phyloP scores from a whole-genome alignment of 192 early-diverging fungal genomes.

The Mortierella claussenii region DNA sequence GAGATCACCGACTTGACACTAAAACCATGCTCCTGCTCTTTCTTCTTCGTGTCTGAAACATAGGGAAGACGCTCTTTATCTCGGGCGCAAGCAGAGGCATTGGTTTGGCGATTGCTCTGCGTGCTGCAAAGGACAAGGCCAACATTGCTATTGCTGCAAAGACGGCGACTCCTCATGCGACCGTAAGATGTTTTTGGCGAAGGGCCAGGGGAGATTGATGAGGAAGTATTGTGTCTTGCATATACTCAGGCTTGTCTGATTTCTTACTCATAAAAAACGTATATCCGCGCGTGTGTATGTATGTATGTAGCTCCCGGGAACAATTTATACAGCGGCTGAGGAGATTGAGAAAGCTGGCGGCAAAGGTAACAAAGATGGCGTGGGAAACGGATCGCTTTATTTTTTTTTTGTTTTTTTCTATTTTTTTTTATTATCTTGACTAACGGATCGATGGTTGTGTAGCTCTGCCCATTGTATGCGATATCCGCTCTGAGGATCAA shows the following conservation, averaged over 20 bases:
- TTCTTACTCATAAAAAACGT: no score
- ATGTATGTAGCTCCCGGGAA: slow-evolving; percentile 88
- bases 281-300: no score
- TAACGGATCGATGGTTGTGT: no score
- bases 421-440: no score
- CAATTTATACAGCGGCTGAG: slow-evolving; percentile 81
- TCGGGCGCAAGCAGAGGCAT: slow-evolving; percentile 69
- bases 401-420: background rate
- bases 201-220: no score
- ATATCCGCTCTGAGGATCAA: slow-evolving; percentile 84
- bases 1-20: background rate
- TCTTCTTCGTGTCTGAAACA: no score
- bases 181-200: slow-evolving; percentile 36
- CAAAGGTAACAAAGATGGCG: slow-evolving; percentile 42
- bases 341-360: slow-evolving; percentile 80
- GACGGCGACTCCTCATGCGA: slow-evolving; percentile 74
- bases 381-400: background rate
- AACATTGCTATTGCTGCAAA: slow-evolving; percentile 82
- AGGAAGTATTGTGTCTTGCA: no score
- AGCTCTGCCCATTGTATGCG: slow-evolving; percentile 83
- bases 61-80: slow-evolving; percentile 48
- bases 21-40: no score
- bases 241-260: no score
- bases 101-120: slow-evolving; percentile 78
- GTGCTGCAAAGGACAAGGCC: slow-evolving; percentile 74